Conservation (phyloP, 176 grass and related monocot genomes). For the Avena insularis region DNA sequence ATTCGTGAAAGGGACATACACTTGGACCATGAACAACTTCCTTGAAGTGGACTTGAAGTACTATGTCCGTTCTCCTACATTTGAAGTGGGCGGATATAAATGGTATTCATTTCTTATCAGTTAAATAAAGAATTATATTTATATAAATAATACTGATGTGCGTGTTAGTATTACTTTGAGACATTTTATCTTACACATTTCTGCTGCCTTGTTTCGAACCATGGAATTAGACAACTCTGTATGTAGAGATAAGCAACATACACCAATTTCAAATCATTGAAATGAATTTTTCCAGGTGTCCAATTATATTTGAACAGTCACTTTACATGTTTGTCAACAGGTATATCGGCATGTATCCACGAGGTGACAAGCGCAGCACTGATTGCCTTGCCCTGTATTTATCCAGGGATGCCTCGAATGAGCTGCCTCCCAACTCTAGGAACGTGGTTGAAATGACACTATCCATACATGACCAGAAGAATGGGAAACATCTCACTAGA, state of each 20-base stretch:
- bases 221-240: not conserved
- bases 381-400: too few species aligned
- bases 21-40: conserved; percentile 37
- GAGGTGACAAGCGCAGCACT: too few species aligned
- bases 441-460: too few species aligned
- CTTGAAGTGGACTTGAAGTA: not conserved
- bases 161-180: not conserved
- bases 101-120: conserved; percentile 19
- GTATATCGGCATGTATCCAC: too few species aligned
- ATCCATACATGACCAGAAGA: conserved; percentile 7
- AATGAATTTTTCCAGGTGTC: not conserved
- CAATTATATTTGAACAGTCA: not conserved
- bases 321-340: not conserved
- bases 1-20: conserved; percentile 41
- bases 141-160: not conserved
- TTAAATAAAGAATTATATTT: not conserved
- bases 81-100: conserved; percentile 15
- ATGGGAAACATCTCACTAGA: not conserved
- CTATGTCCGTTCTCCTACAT: conserved; percentile 2
- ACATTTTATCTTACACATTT: not conserved
- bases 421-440: too few species aligned
- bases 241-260: too few species aligned
- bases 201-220: not conserved
- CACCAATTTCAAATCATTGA: not conserved
- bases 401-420: too few species aligned